Base-by-base conservation (phyloP, 176 grass and related monocot genomes). In the Puccinellia tenuiflora region DNA sequence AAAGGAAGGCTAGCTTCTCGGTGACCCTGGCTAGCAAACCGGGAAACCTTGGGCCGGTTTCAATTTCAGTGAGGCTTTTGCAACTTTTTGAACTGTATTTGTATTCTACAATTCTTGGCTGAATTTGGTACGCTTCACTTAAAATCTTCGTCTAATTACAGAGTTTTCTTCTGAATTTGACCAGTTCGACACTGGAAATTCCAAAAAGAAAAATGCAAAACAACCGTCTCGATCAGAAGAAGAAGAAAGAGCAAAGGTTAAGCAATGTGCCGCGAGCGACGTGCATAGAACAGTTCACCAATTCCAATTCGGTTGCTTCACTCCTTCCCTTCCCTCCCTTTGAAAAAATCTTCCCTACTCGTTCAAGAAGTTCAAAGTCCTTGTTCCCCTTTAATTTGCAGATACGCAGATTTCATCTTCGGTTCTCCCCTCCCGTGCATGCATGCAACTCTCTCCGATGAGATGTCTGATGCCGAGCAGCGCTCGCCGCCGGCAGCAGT, bases 221-320 rank as follows among this genome's bases (percentile, higher is more conserved):
- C n/a, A 25, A 16, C 26, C 16, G 30, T 34, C 29, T 6, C 5
- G 28, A 33, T 64, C 29, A 20, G 30, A 1, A 66, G 31, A 34
- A 65, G 61, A 18, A 34, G 62, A 66, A 35, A 35, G 47, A n/a
- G 50, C 5, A 34, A 54, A 37, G 48, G 48, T 55, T 31, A 78
- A 78, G 51, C 35, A 78, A 78, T 39, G 34, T 73, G 30, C 15
- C 42, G 42, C 42, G 42, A 13, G 5, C 12, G 54, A 78, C n/a
- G 75, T 78, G 53, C 75, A 60, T 78, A 57, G 52, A 26, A 77
- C n/a, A 26, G 54, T 61, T 12, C 34, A 40, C 51, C 6, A 25
- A 26, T 66, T 56, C 54, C n/a, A 56, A 12, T 63, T 76, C 48
- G 78, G 45, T 92, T 92, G 91, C 91, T 85, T 92, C 75, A 87